phyloP scores from a whole-genome alignment of 2,329 filamentous ascomycete genomes.

The Diaporthe aspalathi region DNA sequence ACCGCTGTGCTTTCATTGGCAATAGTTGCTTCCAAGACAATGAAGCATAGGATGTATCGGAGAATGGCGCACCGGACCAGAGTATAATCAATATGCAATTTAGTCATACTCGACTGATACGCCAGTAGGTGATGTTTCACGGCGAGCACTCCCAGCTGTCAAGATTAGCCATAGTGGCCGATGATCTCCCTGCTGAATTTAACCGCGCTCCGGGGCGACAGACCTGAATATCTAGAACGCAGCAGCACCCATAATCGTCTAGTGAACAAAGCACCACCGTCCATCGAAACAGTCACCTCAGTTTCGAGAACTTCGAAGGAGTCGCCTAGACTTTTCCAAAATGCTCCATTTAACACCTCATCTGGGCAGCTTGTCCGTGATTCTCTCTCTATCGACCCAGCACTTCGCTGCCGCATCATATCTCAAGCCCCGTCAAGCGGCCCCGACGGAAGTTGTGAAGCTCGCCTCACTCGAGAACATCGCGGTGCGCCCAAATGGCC shows the following conservation, averaged over 20 bases:
- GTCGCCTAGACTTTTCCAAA: not conserved
- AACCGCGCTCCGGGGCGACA: not conserved
- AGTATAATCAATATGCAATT: not conserved
- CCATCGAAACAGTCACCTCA: not conserved
- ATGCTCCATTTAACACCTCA: not conserved
- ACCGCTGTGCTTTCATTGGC: too few species aligned
- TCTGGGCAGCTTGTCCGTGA: not conserved
- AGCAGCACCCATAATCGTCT: not conserved
- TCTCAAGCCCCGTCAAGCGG: conserved; percentile 43
- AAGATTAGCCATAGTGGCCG: conserved; percentile 24
- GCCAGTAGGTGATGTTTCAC: not conserved
- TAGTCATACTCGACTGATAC: conserved; percentile 1
- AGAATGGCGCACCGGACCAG: not conserved
- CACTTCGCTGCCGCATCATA: conserved; percentile 19
- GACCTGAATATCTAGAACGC: conserved; percentile 4
- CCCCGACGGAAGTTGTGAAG: conserved; percentile 43
- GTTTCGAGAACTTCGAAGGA: not conserved
- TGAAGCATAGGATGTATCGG: not conserved
- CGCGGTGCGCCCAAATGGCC: conserved; percentile 47
- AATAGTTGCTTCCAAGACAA: not conserved
- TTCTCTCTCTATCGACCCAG: not conserved
- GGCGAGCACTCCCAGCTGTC: not conserved
- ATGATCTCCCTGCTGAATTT: not conserved
- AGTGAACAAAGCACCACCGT: not conserved
- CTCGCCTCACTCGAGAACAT: conserved; percentile 48